These are phyloP conservation scores for Diaporthe capsici DNA, from an alignment of 2,329 filamentous ascomycete species.

Conservation along the genomic window DNA sequence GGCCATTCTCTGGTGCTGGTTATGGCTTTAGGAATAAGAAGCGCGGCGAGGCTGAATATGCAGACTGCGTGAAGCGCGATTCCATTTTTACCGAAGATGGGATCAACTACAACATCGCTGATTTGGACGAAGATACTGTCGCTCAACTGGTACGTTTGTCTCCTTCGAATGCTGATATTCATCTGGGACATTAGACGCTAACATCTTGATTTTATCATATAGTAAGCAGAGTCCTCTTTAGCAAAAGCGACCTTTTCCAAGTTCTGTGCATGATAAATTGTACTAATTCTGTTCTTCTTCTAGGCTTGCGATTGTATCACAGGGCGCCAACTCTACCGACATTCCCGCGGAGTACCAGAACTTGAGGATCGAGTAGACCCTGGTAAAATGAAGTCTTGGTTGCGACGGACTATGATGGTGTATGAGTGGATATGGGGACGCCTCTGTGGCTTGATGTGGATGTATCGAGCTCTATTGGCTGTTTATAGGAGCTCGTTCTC, in stretches of 20 bases:
- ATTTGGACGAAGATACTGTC: conserved; percentile 14
- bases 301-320: conserved; percentile 4
- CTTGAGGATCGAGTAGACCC: conserved; percentile 4
- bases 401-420: neutral
- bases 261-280: neutral
- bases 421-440: neutral
- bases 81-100: neutral
- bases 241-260: neutral
- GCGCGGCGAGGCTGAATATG: neutral
- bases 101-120: neutral
- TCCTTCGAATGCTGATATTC: no score
- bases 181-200: neutral
- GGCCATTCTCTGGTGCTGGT: conserved; percentile 17
- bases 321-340: neutral
- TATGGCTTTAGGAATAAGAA: neutral
- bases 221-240: neutral
- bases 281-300: neutral
- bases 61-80: neutral
- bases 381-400: no score
- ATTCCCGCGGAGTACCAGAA: conserved; percentile 1
- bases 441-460: neutral
- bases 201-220: neutral
- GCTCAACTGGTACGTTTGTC: neutral
- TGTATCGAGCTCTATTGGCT: no score
- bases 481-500: neutral